Conservation (phyloP, 2,329 filamentous ascomycete genomes). For the Nigrospora sphaerica region DNA sequence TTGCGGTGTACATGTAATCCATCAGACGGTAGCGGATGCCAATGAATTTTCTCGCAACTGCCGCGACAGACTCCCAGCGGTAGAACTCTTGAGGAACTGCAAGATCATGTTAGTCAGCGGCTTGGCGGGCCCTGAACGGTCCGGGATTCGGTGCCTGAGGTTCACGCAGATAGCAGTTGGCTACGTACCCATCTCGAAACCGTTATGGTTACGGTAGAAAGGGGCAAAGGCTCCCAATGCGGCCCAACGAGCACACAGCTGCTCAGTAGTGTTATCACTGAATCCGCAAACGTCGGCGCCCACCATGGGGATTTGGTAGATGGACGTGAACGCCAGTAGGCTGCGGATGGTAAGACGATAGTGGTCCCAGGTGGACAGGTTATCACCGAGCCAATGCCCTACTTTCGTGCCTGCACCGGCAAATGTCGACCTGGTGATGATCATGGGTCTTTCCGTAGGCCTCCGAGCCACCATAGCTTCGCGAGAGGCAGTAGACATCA, state of each 20-base stretch:
- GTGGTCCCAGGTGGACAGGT: conserved; percentile 48
- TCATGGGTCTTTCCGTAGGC: conserved; percentile 56
- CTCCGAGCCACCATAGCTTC: conserved; percentile 60
- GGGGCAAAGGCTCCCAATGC: conserved; percentile 65
- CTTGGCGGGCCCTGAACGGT: conserved; percentile 82
- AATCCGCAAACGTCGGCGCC: conserved; percentile 76
- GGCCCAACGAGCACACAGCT: conserved; percentile 70
- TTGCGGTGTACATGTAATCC: conserved; percentile 68
- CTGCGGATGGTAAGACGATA: conserved; percentile 52
- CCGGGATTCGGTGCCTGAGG: conserved; percentile 65
- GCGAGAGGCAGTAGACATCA: conserved; percentile 64
- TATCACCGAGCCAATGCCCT: conserved; percentile 55
- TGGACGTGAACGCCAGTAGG: conserved; percentile 53
- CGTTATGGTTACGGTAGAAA: conserved; percentile 71
- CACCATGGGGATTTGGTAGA: conserved; percentile 64
- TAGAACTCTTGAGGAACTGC: conserved; percentile 70
- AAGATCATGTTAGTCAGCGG: conserved; percentile 86
- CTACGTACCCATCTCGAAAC: conserved; percentile 22
- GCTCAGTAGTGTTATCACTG: conserved; percentile 56
- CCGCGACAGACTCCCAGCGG: conserved; percentile 53
- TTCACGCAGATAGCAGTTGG: too few relatives aligned
- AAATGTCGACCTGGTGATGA: conserved; percentile 73
- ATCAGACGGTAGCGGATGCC: conserved; percentile 62
- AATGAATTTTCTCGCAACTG: conserved; percentile 58
- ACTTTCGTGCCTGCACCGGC: conserved; percentile 62